Evolutionary conservation across 129 eudicot species (phyloP).

Genomic region (Chrysanthemum lavandulifolium): DNA sequence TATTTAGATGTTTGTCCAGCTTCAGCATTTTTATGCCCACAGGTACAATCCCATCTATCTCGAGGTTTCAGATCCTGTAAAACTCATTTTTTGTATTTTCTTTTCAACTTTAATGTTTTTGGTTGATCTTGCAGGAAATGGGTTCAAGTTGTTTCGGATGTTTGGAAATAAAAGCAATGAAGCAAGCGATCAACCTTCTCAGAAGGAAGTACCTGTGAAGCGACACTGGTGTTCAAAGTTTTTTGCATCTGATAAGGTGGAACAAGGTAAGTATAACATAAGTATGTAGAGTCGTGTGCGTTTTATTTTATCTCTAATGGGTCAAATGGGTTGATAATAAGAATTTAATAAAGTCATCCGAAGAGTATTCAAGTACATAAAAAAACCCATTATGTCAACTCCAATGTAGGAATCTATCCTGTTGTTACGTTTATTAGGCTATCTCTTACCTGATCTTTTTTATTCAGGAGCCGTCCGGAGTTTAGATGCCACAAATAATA

Average conservation of each 20-base stretch:
- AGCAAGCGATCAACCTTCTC: constrained; percentile 34
- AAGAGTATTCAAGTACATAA: no score
- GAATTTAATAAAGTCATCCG: no score
- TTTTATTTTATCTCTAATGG: no score
- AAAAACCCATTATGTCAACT: no score
- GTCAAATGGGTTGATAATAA: no score
- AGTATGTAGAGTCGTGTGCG: no score
- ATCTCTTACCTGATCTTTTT: neutral
- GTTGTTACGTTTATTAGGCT: no score
- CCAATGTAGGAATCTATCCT: no score
- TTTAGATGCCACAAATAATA: constrained; percentile 16
- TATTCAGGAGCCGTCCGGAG: constrained; percentile 29
- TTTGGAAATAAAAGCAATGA: constrained; percentile 48
- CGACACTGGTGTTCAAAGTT: constrained; percentile 56
- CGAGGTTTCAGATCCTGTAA: no score
- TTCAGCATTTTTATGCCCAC: constrained; percentile 81
- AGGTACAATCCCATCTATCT: constrained; percentile 36
- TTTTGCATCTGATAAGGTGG: constrained; percentile 38
- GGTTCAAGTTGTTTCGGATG: constrained; percentile 49
- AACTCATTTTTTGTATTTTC: no score
- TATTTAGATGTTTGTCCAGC: constrained; percentile 88
- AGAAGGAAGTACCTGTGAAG: constrained; percentile 34
- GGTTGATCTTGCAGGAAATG: constrained; percentile 47
- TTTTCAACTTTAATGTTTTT: neutral
- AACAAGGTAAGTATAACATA: neutral